phyloP scores from a whole-genome alignment of 768 basidiomycete genomes.

The Boletus eberwhitei region DNA sequence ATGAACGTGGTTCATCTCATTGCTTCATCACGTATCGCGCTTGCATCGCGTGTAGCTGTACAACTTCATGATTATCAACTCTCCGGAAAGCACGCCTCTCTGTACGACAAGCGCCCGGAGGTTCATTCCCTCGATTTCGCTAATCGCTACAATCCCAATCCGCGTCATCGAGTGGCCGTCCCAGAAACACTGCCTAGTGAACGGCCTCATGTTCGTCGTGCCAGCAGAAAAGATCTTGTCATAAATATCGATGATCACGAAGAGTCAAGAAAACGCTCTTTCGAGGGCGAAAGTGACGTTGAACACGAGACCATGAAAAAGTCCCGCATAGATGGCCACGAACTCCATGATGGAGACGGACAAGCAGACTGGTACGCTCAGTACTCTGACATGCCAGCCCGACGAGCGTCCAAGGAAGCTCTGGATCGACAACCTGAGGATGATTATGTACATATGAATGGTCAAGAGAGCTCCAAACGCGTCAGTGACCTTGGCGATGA shows the following conservation, averaged over 20 bases:
- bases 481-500: slow-evolving; percentile 47
- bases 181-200: slow-evolving; percentile 13
- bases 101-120: slow-evolving; percentile 18
- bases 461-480: slow-evolving; percentile 41
- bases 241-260: slow-evolving; percentile 20
- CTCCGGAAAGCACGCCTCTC: slow-evolving; percentile 11
- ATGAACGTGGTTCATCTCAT: slow-evolving; percentile 22
- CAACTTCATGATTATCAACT: slow-evolving; percentile 19
- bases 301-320: slow-evolving; percentile 47
- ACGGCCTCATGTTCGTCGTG: slow-evolving; percentile 26
- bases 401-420: slow-evolving; percentile 50
- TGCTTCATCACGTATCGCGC: slow-evolving; percentile 22
- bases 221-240: slow-evolving; percentile 31
- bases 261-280: slow-evolving; percentile 41
- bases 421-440: slow-evolving; percentile 43
- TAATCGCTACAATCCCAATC: slow-evolving; percentile 38
- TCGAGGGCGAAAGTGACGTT: slow-evolving; percentile 43
- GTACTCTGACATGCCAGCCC: slow-evolving; percentile 16
- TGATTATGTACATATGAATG: slow-evolving; percentile 35
- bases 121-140: slow-evolving; percentile 29
- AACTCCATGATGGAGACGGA: slow-evolving; percentile 47
- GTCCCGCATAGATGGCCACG: slow-evolving; percentile 49
- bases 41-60: slow-evolving; percentile 23
- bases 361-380: slow-evolving; percentile 42
- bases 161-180: slow-evolving; percentile 8